Evolutionary conservation across 2,329 filamentous ascomycete genomes (phyloP).

Genomic region (Juglanconis sp.): DNA sequence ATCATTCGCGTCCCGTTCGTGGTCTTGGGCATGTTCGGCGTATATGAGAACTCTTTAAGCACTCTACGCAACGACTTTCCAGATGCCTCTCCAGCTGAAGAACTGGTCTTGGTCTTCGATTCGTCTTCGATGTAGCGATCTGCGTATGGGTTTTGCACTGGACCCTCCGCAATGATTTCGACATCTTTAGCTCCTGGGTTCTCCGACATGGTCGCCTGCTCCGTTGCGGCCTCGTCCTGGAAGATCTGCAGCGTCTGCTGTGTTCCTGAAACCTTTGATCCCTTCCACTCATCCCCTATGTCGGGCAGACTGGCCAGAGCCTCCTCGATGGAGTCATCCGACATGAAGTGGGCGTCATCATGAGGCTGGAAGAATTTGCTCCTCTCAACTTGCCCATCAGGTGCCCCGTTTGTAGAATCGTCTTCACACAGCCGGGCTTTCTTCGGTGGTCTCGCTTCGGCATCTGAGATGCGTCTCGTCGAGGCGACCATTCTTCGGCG

Average conservation of each 20-base stretch:
- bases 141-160: conserved; percentile 21
- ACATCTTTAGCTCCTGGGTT: conserved; percentile 3
- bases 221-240: conserved; percentile 28
- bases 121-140: conserved; percentile 2
- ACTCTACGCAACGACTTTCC: conserved; percentile 23
- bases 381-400: conserved; percentile 36
- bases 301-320: conserved; percentile 50
- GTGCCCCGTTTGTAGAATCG: conserved; percentile 24
- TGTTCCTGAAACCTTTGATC: conserved; percentile 33
- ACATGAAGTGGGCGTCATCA: conserved; percentile 44
- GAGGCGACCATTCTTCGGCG: conserved; percentile 27
- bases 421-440: conserved; percentile 55
- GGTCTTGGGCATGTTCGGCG: conserved; percentile 20
- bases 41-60: conserved; percentile 27
- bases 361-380: conserved; percentile 51
- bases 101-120: not conserved
- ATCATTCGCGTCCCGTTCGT: conserved; percentile 26
- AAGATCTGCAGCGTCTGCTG: conserved; percentile 45
- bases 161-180: conserved; percentile 5
- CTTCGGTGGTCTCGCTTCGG: conserved; percentile 45
- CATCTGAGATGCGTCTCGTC: conserved; percentile 16
- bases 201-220: not conserved
- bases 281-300: conserved; percentile 43
- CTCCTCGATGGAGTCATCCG: conserved; percentile 57
- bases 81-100: conserved; percentile 6